Base-by-base conservation (phyloP, 306 rosid species). In the Hylodesmum podocarpum region DNA sequence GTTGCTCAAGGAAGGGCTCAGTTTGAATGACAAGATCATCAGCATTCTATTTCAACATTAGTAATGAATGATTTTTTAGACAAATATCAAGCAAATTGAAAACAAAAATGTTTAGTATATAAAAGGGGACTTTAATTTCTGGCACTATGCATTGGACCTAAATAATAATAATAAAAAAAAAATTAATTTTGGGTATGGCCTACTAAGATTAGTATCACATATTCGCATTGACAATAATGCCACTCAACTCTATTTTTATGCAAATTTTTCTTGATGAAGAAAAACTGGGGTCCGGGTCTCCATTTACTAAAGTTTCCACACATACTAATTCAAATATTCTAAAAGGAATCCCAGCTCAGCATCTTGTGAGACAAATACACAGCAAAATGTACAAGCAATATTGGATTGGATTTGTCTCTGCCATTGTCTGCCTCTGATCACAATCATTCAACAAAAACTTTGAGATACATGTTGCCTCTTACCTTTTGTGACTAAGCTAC, bases 351-450 rank as follows among this genome's bases (percentile, higher is more conserved):
- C 87, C 90, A 84, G 86, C 87, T 84, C 79, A 85, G 43, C 88
- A 75, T 81, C 31, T 72, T 71, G 67, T 21, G 83, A 73, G 79
- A 77, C 81, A 73, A 82, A 67, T 46, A 18, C 55, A 79, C 82
- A 81, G 44, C 80, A 76, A 76, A 66, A 62, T 81, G 75, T 43
- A 62, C 43, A 50, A 64, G 63, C 76, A 81, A 72, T 73, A 58
- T 25, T n/a, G 77, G 83, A 86, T 73, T 84, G 73, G 82, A 83
- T 88, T 75, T 90, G 88, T 83, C 89, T 80, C 81, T 28, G 75
- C 18, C 76, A 33, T 73, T 83, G 86, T 78, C 84, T 86, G 85
- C 81, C 83, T 84, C 76, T 78, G 54, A 68, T 82, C 66, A 33
- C 69, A 69, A 50, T 82, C 66, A n/a, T 78, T 75, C 33, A 24